A percentile compares a stretch with the other conserved stretches of the same genome.
These are phyloP conservation scores for Aspergillus tanneri DNA, from an alignment of 2,329 filamentous ascomycete genomes.

Conservation along the genomic window DNA sequence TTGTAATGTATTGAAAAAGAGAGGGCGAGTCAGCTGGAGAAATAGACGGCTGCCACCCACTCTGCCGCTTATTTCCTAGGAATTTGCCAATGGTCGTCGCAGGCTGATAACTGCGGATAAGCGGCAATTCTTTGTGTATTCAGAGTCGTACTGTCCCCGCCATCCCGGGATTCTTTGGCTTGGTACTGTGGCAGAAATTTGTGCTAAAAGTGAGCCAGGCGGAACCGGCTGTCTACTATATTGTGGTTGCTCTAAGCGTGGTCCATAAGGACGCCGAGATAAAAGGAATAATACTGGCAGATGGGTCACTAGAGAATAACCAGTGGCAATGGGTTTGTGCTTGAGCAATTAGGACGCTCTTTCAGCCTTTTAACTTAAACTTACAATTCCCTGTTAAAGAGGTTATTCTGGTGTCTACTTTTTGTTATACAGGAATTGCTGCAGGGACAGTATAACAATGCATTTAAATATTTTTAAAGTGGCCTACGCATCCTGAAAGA, in stretches of 20 bases:
- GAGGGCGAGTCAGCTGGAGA: too few relatives aligned
- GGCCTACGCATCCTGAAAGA: conserved; percentile 9
- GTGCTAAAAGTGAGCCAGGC: conserved; percentile 4
- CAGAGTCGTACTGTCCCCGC: background rate
- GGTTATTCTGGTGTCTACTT: conserved; percentile 10
- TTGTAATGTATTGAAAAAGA: too few relatives aligned
- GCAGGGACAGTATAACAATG: background rate
- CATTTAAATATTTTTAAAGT: conserved; percentile 5
- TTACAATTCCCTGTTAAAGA: background rate
- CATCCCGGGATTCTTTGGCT: conserved; percentile 6
- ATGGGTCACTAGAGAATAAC: background rate
- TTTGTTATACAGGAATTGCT: conserved; percentile 9
- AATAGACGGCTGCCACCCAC: background rate
- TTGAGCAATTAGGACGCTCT: conserved; percentile 5
- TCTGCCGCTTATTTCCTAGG: background rate
- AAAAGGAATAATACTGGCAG: background rate
- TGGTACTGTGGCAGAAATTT: conserved; percentile 7
- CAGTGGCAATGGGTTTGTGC: background rate
- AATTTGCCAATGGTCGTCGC: too few relatives aligned
- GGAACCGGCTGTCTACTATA: conserved; percentile 9
- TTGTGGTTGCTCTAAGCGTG: conserved; percentile 6
- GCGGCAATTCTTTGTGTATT: conserved; percentile 3
- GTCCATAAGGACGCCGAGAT: conserved; percentile 7
- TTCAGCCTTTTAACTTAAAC: background rate
- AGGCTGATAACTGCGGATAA: conserved; percentile 5